phyloP scores from a whole-genome alignment of 306 rosid genomes.

The Sesbania bispinosa region DNA sequence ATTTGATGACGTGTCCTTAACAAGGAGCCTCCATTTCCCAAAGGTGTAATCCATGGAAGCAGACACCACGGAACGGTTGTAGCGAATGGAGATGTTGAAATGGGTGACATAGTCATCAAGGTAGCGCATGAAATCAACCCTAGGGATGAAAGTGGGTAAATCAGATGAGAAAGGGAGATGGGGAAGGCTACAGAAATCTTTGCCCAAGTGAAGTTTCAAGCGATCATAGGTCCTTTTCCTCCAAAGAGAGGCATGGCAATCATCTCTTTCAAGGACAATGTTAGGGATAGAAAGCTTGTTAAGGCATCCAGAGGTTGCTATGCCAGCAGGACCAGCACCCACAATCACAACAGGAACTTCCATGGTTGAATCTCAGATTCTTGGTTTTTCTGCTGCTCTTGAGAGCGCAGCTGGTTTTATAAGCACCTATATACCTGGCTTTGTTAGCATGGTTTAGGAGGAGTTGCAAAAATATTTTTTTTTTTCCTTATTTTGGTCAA shows the following conservation, averaged over 20 bases:
- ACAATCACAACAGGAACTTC: no score
- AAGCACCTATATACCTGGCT: no score
- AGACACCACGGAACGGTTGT: slow-evolving; percentile 24
- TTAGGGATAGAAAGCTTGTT: slow-evolving; percentile 27
- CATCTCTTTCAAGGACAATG: slow-evolving; percentile 44
- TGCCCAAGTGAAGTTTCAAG: slow-evolving; percentile 40
- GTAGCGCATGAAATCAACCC: slow-evolving; percentile 22
- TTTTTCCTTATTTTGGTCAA: no score
- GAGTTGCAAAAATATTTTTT: no score
- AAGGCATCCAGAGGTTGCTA: slow-evolving; percentile 43
- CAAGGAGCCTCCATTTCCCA: no score
- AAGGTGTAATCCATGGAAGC: slow-evolving; percentile 12
- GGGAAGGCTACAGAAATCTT: slow-evolving; percentile 39
- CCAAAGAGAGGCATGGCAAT: slow-evolving; percentile 52
- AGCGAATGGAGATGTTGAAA: slow-evolving; percentile 35
- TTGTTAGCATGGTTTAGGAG: no score
- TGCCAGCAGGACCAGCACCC: slow-evolving; percentile 54
- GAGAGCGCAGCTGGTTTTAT: no score
- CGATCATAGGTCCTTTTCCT: slow-evolving; percentile 47
- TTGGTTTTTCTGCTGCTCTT: no score
- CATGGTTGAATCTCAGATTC: no score
- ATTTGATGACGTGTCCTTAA: no score
- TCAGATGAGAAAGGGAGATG: slow-evolving; percentile 28
- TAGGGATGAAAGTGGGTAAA: slow-evolving; percentile 32
- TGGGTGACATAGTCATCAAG: slow-evolving; percentile 27